Conservation (phyloP, 768 basidiomycete genomes). For the Neoboletus magnificus region DNA sequence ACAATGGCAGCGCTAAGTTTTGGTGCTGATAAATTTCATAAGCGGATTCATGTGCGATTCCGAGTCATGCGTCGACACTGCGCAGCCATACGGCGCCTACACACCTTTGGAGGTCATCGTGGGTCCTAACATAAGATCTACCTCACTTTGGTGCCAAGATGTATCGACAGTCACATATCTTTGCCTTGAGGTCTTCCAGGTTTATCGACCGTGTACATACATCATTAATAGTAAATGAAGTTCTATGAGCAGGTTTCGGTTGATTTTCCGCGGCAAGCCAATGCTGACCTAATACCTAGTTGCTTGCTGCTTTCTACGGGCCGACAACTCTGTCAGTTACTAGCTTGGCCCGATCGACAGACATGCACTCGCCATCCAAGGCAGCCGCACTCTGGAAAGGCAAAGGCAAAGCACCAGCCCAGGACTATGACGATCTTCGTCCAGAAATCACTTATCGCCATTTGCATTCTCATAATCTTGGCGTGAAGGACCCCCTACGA, state of each 20-base stretch:
- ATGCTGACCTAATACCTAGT: neutral
- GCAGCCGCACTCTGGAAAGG: conserved; percentile 45
- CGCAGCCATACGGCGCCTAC: neutral
- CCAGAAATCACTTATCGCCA: conserved; percentile 80
- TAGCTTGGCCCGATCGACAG: neutral
- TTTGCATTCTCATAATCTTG: conserved; percentile 62
- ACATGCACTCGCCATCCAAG: conserved; percentile 23
- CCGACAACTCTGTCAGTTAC: neutral
- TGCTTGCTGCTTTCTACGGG: too few relatives aligned
- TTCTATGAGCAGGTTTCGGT: too few relatives aligned
- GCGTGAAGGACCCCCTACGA: conserved; percentile 72
- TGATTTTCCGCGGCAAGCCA: neutral
- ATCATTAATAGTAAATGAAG: too few relatives aligned
- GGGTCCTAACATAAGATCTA: too few relatives aligned
- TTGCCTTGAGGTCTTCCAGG: too few relatives aligned
- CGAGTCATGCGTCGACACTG: neutral
- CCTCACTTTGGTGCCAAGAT: too few relatives aligned
- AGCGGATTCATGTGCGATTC: neutral
- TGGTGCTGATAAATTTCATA: neutral
- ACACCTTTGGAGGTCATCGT: too few relatives aligned
- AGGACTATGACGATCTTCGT: conserved; percentile 58
- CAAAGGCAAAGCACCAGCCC: conserved; percentile 44
- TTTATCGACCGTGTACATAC: too few relatives aligned
- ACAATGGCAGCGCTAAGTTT: neutral
- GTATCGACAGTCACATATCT: too few relatives aligned